Evolutionary conservation across 1,139 yeast species (phyloP).

Genomic region (Debaryomyces sp.): DNA sequence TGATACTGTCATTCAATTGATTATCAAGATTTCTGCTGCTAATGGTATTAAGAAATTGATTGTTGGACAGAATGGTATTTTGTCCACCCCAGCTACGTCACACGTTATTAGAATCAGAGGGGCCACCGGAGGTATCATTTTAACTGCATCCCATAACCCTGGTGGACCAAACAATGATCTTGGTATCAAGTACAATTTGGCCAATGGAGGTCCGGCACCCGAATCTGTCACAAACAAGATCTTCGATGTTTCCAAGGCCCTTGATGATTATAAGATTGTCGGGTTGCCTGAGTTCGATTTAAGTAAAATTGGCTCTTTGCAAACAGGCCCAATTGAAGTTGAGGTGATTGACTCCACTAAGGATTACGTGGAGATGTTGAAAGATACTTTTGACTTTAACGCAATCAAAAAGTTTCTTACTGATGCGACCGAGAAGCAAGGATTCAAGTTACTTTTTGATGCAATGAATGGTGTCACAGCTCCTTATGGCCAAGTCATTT

Average conservation of each 20-base stretch:
- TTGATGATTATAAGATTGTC: slow-evolving; percentile 61
- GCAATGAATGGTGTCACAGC: slow-evolving; percentile 97
- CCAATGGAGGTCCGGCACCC: slow-evolving; percentile 99
- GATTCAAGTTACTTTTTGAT: slow-evolving; percentile 81
- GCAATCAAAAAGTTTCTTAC: slow-evolving; percentile 72
- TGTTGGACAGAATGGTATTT: slow-evolving; percentile 83
- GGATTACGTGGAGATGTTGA: slow-evolving; percentile 78
- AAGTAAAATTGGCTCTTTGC: slow-evolving; percentile 53
- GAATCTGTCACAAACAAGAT: slow-evolving; percentile 90
- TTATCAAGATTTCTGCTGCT: slow-evolving; percentile 84
- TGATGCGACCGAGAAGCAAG: slow-evolving; percentile 42
- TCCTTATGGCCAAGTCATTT: slow-evolving; percentile 87
- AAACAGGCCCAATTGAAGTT: slow-evolving; percentile 59
- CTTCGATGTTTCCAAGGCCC: slow-evolving; percentile 64
- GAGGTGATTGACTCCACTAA: slow-evolving; percentile 83
- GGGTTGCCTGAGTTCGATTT: slow-evolving; percentile 66
- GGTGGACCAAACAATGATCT: slow-evolving; percentile 94
- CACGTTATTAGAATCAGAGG: slow-evolving; percentile 77
- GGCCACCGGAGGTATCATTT: slow-evolving; percentile 93
- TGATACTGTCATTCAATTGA: slow-evolving; percentile 76
- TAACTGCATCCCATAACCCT: slow-evolving; percentile 98
- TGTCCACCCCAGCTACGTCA: slow-evolving; percentile 96
- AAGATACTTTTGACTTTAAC: slow-evolving; percentile 85
- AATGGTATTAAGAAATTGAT: slow-evolving; percentile 86
- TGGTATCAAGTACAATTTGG: slow-evolving; percentile 93